Evolutionary conservation across 768 basidiomycete genomes (phyloP), one percentile per base, ranked within the genome.

Genomic region (Multifurca ochricompacta): DNA sequence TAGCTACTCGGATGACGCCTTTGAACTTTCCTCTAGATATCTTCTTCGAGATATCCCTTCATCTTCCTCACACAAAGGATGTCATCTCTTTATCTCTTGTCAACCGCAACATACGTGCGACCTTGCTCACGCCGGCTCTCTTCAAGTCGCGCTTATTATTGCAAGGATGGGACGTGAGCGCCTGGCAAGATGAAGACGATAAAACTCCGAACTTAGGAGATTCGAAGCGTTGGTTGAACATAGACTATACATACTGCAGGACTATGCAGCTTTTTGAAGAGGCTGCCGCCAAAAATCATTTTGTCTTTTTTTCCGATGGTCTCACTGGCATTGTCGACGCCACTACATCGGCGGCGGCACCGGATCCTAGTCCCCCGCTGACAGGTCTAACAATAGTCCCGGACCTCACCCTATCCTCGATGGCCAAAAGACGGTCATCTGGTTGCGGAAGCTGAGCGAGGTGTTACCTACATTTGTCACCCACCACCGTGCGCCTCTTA

Each of bases 401-500:
- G 32, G 18, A 13, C 3, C 9, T 11, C 1, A 10, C 1, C 35
- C n/a, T 14, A 1, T 16, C 4, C 30, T 48, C 31, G 37, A 48
- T 42, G 39, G 11, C 19, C 18, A 28, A 21, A 46, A 41, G 55
- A n/a, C 37, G 3, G 10, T 13, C 1, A 6, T 0, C 31, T 56
- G 55, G 55, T 19, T 40, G 16, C 30, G n/a, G 14, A 45, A 43
- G 43, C 19, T 51, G 39, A 56, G 50, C 31, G 4, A 13, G 2
- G 49, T 51, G 7, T 31, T 56, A 6, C 55, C 55, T 16, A 3
- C 18, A 32, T 39, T 51, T 34, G 19, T 47, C 37, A 16, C 21
- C 4, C 55, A 56, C 41, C 55, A 41, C n/a, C 37, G 55, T 56
- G 34, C 31, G 55, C 34, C 19, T 25, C 23, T 25, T 23, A 27